These are phyloP conservation scores for Corchorus capsularis DNA, from an alignment of 345 rosid genomes.

Conservation along the genomic window DNA sequence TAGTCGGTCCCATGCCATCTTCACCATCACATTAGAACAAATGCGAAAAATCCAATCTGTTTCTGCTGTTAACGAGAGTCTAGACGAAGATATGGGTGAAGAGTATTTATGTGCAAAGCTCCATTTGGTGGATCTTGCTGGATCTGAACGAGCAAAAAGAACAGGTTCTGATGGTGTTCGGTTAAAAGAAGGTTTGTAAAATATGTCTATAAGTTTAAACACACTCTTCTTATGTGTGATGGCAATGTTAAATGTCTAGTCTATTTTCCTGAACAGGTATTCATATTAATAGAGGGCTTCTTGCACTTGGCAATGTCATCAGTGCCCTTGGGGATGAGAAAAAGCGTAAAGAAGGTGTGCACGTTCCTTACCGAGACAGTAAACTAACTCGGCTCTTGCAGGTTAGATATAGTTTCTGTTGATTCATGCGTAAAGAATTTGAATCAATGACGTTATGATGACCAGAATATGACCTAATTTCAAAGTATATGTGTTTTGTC, in stretches of 20 bases:
- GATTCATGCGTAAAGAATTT: background rate
- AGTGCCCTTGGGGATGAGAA: slow-evolving; percentile 89
- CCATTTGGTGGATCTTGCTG: slow-evolving; percentile 89
- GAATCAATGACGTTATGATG: slow-evolving; percentile 13
- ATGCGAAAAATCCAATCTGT: slow-evolving; percentile 54
- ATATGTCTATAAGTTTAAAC: slow-evolving; percentile 21
- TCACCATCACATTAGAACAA: slow-evolving; percentile 87
- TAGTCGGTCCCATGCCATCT: slow-evolving; percentile 93
- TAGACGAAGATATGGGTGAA: slow-evolving; percentile 60
- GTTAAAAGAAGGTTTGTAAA: slow-evolving; percentile 66
- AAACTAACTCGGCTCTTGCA: slow-evolving; percentile 83
- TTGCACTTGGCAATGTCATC: slow-evolving; percentile 89
- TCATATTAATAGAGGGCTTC: slow-evolving; percentile 81
- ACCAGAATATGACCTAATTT: background rate
- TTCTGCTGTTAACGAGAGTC: slow-evolving; percentile 42
- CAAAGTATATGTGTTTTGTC: slow-evolving; percentile 11
- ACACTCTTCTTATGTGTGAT: slow-evolving; percentile 8
- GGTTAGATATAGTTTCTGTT: slow-evolving; percentile 35
- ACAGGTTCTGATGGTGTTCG: slow-evolving; percentile 85
- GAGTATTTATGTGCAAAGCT: slow-evolving; percentile 81
- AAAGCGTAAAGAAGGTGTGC: slow-evolving; percentile 77
- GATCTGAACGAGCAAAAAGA: slow-evolving; percentile 87
- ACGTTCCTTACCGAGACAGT: slow-evolving; percentile 88
- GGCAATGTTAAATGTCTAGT: slow-evolving; percentile 16
- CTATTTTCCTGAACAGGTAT: slow-evolving; percentile 50